Evolutionary conservation across 2,329 filamentous ascomycete genomes (phyloP).

Genomic region (Trichophyton benhamiae): DNA sequence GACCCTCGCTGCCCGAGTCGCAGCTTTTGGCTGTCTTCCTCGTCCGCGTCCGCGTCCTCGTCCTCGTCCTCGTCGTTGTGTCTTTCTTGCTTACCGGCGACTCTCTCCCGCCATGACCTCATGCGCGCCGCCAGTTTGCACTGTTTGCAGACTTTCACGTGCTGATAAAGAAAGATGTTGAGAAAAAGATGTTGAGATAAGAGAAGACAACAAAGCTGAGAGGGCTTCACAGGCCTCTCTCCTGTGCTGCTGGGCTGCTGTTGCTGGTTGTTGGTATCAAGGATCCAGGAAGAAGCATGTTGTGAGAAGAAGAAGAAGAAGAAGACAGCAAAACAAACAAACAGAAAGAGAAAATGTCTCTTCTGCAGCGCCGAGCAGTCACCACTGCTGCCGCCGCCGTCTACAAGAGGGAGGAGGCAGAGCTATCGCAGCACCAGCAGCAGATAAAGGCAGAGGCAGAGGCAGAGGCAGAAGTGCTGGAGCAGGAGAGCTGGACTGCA

Average conservation of each 20-base stretch:
- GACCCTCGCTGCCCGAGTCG: not conserved
- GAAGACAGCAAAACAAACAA: not conserved
- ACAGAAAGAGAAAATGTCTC: not conserved
- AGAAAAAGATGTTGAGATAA: not conserved
- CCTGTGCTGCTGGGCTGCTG: too few species aligned
- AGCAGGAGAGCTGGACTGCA: constrained; percentile 11
- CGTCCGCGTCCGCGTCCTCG: too few species aligned
- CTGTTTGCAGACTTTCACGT: constrained; percentile 2
- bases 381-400: not conserved
- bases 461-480: not conserved
- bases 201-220: not conserved
- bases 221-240: not conserved
- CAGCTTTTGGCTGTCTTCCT: not conserved
- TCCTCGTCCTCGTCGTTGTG: not conserved
- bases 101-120: not conserved
- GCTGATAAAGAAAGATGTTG: constrained; percentile 20
- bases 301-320: not conserved
- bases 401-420: not conserved
- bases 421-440: not conserved
- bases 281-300: too few species aligned
- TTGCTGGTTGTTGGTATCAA: too few species aligned
- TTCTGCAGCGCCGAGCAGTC: constrained; percentile 9
- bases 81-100: not conserved
- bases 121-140: not conserved
- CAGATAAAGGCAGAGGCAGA: not conserved